phyloP scores from a whole-genome alignment of 2,329 filamentous ascomycete genomes.

The Verticillium dahliae region DNA sequence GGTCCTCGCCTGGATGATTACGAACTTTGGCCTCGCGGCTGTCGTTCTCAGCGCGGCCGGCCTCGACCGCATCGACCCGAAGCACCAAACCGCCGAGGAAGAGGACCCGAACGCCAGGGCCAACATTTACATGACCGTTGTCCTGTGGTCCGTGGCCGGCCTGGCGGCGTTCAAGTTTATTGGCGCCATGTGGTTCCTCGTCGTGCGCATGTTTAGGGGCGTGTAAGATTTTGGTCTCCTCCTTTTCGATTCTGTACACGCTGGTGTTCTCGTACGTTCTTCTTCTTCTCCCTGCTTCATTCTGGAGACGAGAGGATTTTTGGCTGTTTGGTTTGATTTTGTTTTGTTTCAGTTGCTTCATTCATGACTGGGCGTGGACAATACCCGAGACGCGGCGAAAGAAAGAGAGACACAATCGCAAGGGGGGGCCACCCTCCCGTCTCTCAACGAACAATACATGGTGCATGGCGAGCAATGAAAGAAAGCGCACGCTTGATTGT shows the following conservation, averaged over 20 bases:
- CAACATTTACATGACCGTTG: constrained; percentile 78
- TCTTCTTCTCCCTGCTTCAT: not conserved
- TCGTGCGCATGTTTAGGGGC: constrained; percentile 77
- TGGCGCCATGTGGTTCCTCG: constrained; percentile 85
- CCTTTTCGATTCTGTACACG: not conserved
- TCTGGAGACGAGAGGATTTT: not conserved
- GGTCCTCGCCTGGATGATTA: constrained; percentile 93
- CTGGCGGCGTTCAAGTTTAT: constrained; percentile 81
- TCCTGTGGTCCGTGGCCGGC: constrained; percentile 83
- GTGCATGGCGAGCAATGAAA: not conserved
- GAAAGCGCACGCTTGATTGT: not conserved
- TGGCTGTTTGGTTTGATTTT: not conserved
- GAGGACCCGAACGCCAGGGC: constrained; percentile 49
- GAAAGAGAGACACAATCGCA: not conserved
- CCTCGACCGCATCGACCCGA: constrained; percentile 57
- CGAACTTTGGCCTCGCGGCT: constrained; percentile 82
- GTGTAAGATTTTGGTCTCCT: constrained; percentile 33
- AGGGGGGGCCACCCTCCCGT: not conserved
- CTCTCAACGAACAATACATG: not conserved
- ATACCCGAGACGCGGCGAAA: not conserved
- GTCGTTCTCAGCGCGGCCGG: constrained; percentile 83
- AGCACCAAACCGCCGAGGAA: constrained; percentile 24
- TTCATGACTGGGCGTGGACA: constrained; percentile 1
- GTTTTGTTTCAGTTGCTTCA: not conserved
- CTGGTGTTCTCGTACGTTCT: not conserved